Base-by-base conservation (phyloP, 768 basidiomycete genomes). In the Lactarius indigo region DNA sequence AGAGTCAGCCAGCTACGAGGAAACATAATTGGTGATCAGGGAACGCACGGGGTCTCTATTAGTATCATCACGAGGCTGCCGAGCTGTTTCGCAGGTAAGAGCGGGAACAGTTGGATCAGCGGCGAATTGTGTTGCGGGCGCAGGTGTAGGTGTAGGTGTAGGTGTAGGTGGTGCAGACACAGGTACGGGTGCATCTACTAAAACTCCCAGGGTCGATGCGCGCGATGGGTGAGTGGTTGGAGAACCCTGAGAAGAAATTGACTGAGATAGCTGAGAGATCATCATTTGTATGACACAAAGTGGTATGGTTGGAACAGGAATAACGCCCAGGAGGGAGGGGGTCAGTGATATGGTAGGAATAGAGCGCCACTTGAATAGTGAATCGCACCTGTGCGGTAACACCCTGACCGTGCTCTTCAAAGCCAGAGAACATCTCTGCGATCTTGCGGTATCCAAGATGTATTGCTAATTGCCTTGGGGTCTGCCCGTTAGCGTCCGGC, bases 31-130 rank as follows among this genome's bases (percentile, higher is more conserved):
- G 15, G 15, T 64, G 33, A 7, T 39, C 31, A 10, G n/a, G 10
- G 37, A 42, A 63, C 65, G 56, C 33, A 66, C 65, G 50, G 20
- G 37, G 15, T 39, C 35, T 41, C 12, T n/a, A 35, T 12, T 12
- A 12, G 35, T 35, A 5, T 57, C 44, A 7, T 66, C 55, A 0
- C 1, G n/a, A 18, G n/a, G 3, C 9, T 58, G 2, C 59, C 52
- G 59, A 30, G 18, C 31, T 28, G 54, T 42, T 41, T 63, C 61
- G 26, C 61, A 62, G 23, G 30, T 17, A 18, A 35, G 18, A 26
- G 0, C 30, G 2, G 26, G 61, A 26, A 7, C 3, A n/a, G n/a
- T n/a, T 20, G 39, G 6, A 12, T 66, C 65, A 18, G 31, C n/a
- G 4, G n/a, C 18, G 5, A 23, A 44, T 33, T n/a, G 61, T 28